These are phyloP conservation scores for Cardamine chenopodiifolia DNA, from an alignment of 345 rosid genomes.

Conservation along the genomic window DNA sequence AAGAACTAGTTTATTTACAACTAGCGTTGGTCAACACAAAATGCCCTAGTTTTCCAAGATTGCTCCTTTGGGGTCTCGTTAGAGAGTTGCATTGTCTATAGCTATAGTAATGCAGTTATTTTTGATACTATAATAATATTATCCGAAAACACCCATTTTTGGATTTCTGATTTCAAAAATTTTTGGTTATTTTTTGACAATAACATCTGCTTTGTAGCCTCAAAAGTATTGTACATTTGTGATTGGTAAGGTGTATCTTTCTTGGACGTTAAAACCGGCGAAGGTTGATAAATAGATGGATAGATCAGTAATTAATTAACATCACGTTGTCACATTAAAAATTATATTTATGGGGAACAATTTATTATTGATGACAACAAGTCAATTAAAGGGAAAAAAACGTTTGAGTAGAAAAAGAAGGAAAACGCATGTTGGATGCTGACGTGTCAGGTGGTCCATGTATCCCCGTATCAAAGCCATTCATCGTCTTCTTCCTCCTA, in stretches of 20 bases:
- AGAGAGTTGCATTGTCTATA: neutral
- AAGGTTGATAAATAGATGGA: neutral
- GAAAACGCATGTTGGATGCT: constrained; percentile 40
- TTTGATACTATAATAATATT: neutral
- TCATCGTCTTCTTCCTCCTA: constrained; percentile 19
- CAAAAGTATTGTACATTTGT: neutral
- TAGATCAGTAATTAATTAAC: neutral
- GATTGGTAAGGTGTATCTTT: constrained; percentile 11
- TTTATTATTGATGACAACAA: constrained; percentile 9
- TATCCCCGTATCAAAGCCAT: constrained; percentile 36
- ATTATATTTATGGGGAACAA: too few species aligned
- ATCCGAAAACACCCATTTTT: neutral
- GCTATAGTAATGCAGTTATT: neutral
- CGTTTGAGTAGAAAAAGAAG: neutral
- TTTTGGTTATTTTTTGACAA: neutral
- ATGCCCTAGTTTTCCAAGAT: neutral
- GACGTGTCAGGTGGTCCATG: constrained; percentile 44
- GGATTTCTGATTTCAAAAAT: neutral
- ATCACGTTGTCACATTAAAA: neutral
- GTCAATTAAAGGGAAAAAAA: neutral
- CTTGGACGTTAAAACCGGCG: constrained; percentile 17
- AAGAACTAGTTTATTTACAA: neutral
- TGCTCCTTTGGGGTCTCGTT: neutral
- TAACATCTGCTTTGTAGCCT: neutral
- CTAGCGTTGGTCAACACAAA: neutral